These are phyloP conservation scores for Garcia nutans DNA, from an alignment of 345 rosid genomes.

Conservation along the genomic window DNA sequence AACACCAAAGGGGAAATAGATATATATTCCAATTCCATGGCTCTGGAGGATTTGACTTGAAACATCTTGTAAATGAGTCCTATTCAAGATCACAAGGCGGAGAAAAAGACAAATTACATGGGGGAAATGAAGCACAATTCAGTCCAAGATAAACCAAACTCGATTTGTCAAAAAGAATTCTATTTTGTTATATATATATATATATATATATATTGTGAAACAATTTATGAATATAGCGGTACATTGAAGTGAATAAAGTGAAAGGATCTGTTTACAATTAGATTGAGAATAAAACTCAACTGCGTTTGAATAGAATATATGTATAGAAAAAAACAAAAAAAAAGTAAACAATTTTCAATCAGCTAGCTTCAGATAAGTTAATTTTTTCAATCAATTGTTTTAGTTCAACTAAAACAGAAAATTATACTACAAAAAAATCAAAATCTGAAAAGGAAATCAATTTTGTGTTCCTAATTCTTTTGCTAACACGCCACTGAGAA, in stretches of 20 bases:
- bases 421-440: too few relatives aligned
- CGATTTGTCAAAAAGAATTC: background rate
- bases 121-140: background rate
- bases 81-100: slow-evolving; percentile 17
- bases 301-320: too few relatives aligned
- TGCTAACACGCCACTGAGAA: background rate
- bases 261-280: background rate
- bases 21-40: slow-evolving; percentile 98
- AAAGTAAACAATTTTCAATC: background rate
- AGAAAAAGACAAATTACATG: background rate
- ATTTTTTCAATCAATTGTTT: too few relatives aligned
- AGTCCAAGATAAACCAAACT: background rate
- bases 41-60: slow-evolving; percentile 89
- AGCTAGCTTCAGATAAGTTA: background rate
- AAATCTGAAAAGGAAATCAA: background rate
- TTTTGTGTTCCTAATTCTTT: background rate
- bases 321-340: too few relatives aligned
- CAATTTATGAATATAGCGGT: background rate
- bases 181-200: too few relatives aligned
- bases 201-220: background rate
- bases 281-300: background rate
- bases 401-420: too few relatives aligned
- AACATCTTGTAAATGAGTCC: slow-evolving; percentile 94
- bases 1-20: slow-evolving; percentile 90
- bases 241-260: background rate